A percentile compares a stretch with the other conserved stretches of the same genome.
Conservation (phyloP, 495 filamentous ascomycete species). For the Hypomontagnella submonticulosa region DNA sequence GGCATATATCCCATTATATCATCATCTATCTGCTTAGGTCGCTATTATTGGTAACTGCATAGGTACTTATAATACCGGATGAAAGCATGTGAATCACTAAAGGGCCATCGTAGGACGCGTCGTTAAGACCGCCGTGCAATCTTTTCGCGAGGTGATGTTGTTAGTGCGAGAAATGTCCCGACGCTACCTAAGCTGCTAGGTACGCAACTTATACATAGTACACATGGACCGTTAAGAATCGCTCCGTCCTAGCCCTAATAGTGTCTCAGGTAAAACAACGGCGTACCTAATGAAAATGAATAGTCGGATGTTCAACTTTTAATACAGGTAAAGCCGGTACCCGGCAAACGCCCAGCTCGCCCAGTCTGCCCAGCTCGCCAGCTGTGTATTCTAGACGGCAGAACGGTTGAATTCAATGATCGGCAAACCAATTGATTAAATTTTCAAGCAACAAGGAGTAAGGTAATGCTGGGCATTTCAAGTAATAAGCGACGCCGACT, state of each 20-base stretch:
- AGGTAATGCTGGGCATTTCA: neutral
- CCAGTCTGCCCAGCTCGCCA: neutral
- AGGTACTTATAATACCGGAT: too few species aligned
- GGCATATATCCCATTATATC: too few species aligned
- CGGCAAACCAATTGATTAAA: constrained; percentile 22
- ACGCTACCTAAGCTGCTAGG: neutral
- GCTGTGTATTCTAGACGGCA: constrained; percentile 8
- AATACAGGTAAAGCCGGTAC: too few species aligned
- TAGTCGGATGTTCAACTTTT: neutral
- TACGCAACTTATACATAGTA: neutral
- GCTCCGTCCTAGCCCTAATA: constrained; percentile 12
- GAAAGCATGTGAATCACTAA: too few species aligned
- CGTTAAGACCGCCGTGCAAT: constrained; percentile 13
- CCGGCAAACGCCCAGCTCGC: too few species aligned
- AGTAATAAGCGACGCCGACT: too few species aligned
- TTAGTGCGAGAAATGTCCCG: neutral
- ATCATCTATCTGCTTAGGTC: too few species aligned
- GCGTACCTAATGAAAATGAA: constrained; percentile 19
- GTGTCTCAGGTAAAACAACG: constrained; percentile 18
- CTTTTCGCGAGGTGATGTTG: neutral
- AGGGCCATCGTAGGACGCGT: constrained; percentile 27
- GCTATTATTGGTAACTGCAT: too few species aligned
- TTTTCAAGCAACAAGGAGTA: too few species aligned
- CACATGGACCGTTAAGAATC: too few species aligned
- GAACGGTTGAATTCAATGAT: constrained; percentile 39